A percentile compares a stretch with the other conserved stretches of the same genome.
phyloP scores from a whole-genome alignment of 768 basidiomycete species.

The Boletus reticuloceps region DNA sequence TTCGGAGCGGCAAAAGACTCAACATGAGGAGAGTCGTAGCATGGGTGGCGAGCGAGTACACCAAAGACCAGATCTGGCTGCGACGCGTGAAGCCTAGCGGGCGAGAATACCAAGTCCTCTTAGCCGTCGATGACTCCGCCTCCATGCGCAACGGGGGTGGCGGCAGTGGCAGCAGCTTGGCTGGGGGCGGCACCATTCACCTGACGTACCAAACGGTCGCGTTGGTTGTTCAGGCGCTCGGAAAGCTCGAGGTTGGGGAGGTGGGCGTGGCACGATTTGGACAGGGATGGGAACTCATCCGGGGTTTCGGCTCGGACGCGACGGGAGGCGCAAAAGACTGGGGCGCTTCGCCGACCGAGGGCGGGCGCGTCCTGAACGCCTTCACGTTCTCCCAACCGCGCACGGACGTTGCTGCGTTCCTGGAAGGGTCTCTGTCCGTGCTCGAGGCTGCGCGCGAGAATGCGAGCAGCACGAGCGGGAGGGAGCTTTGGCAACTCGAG shows the following conservation, averaged over 20 bases:
- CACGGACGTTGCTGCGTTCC: slow-evolving; percentile 80
- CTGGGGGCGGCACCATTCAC: slow-evolving; percentile 49
- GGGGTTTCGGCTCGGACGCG: slow-evolving; percentile 83
- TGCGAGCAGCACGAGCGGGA: slow-evolving; percentile 53
- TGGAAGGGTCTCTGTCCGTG: slow-evolving; percentile 73
- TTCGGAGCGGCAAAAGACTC: slow-evolving; percentile 93
- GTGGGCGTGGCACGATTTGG: slow-evolving; percentile 91
- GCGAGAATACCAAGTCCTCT: slow-evolving; percentile 92
- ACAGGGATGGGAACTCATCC: slow-evolving; percentile 80
- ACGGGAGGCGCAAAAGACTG: slow-evolving; percentile 58
- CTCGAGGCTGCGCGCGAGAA: slow-evolving; percentile 77
- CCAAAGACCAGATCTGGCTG: slow-evolving; percentile 99
- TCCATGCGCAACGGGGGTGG: slow-evolving; percentile 61
- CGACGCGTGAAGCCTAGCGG: slow-evolving; percentile 91
- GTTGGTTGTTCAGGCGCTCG: slow-evolving; percentile 86
- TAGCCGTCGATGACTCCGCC: slow-evolving; percentile 93
- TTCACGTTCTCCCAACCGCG: slow-evolving; percentile 90
- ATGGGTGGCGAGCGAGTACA: slow-evolving; percentile 98
- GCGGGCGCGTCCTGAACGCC: slow-evolving; percentile 59
- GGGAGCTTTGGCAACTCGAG: slow-evolving; percentile 94
- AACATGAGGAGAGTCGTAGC: slow-evolving; percentile 99
- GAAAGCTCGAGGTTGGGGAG: slow-evolving; percentile 93
- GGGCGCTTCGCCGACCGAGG: slow-evolving; percentile 26
- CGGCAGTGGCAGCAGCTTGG: background rate
- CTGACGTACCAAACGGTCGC: slow-evolving; percentile 93